Percentiles rank a stretch among this genome's conserved stretches.
Conservation (phyloP, 805 yeast genomes). For the Candida berthetii region DNA sequence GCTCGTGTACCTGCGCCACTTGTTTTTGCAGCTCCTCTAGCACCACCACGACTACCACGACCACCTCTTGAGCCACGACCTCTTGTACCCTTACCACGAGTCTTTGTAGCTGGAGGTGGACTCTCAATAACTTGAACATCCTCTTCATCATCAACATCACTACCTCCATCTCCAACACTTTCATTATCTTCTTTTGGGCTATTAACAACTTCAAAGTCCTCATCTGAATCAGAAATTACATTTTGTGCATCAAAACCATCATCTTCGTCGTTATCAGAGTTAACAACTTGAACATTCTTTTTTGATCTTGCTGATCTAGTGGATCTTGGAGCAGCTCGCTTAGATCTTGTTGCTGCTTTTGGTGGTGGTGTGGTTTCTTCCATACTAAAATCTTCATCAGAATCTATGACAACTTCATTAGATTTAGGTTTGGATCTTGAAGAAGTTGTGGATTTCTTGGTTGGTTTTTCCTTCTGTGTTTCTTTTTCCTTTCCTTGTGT, state of each 20-base stretch:
- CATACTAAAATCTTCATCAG: constrained; percentile 19
- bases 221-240: constrained; percentile 7
- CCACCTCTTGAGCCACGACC: neutral
- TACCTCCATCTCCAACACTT: constrained; percentile 5
- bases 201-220: neutral
- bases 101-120: neutral
- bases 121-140: constrained; percentile 1
- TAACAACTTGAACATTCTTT: neutral
- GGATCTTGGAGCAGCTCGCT: constrained; percentile 5
- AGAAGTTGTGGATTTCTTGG: neutral
- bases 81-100: neutral
- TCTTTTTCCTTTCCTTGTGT: neutral
- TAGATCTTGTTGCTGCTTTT: constrained; percentile 10
- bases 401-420: constrained; percentile 20
- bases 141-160: constrained; percentile 5
- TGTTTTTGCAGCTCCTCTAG: neutral
- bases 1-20: neutral
- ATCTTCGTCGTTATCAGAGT: constrained; percentile 1
- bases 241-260: constrained; percentile 2
- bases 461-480: neutral
- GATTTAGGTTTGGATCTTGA: neutral
- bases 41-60: neutral
- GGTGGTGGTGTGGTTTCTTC: neutral
- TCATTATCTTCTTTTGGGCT: constrained; percentile 1
- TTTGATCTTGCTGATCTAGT: neutral